Evolutionary conservation across 768 basidiomycete genomes (phyloP).

Genomic region (Lactarius tabidus): DNA sequence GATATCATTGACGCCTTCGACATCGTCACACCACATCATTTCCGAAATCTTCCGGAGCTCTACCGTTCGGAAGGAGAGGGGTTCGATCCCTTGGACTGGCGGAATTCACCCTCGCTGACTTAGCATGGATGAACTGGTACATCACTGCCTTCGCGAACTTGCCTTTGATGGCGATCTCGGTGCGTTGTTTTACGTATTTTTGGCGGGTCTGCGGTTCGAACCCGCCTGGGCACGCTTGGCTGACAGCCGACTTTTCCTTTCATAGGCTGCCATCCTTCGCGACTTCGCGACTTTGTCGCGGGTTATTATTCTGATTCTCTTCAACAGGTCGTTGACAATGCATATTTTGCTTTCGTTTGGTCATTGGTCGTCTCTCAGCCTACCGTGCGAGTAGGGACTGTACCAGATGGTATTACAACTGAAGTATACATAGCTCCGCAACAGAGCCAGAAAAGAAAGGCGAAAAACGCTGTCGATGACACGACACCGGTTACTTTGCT

Average conservation of each 20-base stretch:
- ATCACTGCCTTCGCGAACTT: constrained; percentile 79
- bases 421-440: constrained; percentile 81
- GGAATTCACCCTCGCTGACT: background rate
- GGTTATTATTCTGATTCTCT: constrained; percentile 52
- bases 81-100: constrained; percentile 18
- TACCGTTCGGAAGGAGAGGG: background rate
- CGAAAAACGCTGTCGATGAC: constrained; percentile 48
- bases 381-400: constrained; percentile 67
- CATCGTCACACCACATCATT: background rate
- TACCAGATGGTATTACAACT: constrained; percentile 55
- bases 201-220: constrained; percentile 23
- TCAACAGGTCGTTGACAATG: constrained; percentile 64
- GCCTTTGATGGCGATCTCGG: constrained; percentile 90
- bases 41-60: background rate
- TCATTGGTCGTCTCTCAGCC: constrained; percentile 71
- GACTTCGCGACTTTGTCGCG: constrained; percentile 63
- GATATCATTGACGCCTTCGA: background rate
- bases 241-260: constrained; percentile 8
- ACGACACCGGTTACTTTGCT: constrained; percentile 41
- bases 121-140: constrained; percentile 78
- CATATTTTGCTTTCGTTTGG: constrained; percentile 80
- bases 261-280: constrained; percentile 70
- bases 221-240: constrained; percentile 15
- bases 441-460: constrained; percentile 49
- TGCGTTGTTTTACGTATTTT: constrained; percentile 40